Percentiles rank a stretch among this genome's conserved stretches.
Evolutionary conservation across 2,329 filamentous ascomycete species (phyloP).

Genomic region (Rhexocercosporidium sp.): DNA sequence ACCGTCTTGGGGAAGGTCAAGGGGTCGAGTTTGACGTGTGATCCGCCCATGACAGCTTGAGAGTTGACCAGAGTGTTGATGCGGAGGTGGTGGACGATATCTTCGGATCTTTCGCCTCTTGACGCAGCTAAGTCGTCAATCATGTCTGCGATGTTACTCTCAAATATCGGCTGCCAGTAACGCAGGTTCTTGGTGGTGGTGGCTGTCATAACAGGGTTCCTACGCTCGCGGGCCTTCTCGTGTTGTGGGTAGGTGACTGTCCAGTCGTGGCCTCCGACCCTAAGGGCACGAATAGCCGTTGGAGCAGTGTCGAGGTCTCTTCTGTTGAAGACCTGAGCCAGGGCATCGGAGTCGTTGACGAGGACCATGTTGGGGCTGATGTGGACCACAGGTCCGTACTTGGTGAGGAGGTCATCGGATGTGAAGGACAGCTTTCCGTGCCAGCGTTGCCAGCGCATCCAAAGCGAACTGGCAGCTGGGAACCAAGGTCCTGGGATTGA

Average conservation of each 20-base stretch:
- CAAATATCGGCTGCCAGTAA: conserved; percentile 18
- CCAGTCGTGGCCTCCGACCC: conserved; percentile 24
- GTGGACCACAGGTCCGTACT: conserved; percentile 19
- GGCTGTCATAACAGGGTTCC: conserved; percentile 21
- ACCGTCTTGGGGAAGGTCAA: conserved; percentile 20
- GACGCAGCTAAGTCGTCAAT: not conserved
- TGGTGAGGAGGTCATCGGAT: conserved; percentile 19
- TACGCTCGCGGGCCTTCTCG: conserved; percentile 15
- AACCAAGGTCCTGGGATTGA: conserved; percentile 21
- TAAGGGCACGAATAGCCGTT: conserved; percentile 18
- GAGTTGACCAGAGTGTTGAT: conserved; percentile 21
- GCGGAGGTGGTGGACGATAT: conserved; percentile 20
- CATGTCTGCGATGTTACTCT: conserved; percentile 17
- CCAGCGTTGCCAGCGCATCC: conserved; percentile 24
- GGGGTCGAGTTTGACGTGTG: conserved; percentile 12
- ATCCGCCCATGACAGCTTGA: conserved; percentile 20
- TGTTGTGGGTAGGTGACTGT: conserved; percentile 24
- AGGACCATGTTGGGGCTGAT: conserved; percentile 20
- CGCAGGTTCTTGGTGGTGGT: conserved; percentile 19
- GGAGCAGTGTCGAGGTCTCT: conserved; percentile 21
- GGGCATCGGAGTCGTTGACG: conserved; percentile 14
- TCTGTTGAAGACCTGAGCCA: conserved; percentile 6
- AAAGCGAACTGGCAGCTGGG: conserved; percentile 14
- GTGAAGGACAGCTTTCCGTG: conserved; percentile 17
- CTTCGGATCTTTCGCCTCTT: conserved; percentile 11